Evolutionary conservation across 495 filamentous ascomycete genomes (phyloP).

Genomic region (Sordaria brevicollis): DNA sequence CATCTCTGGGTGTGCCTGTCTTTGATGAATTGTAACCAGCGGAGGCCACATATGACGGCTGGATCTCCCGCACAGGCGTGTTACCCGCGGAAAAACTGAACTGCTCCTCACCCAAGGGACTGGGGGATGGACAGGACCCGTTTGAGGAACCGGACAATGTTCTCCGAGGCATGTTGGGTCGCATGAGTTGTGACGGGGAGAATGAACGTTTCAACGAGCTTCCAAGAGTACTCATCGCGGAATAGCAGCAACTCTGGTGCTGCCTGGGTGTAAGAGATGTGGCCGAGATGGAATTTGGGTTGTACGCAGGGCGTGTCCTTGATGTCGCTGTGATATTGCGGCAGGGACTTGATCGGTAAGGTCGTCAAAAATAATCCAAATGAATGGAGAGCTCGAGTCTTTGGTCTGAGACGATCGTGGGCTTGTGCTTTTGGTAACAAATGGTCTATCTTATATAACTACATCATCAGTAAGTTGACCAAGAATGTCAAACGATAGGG

Average conservation of each 20-base stretch:
- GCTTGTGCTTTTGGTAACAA: too few species aligned
- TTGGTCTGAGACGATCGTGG: too few species aligned
- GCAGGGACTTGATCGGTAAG: not conserved
- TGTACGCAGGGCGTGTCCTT: not conserved
- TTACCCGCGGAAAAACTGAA: slow-evolving; percentile 12
- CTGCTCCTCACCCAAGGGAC: slow-evolving; percentile 10
- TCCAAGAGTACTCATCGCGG: not conserved
- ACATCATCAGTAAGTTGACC: not conserved
- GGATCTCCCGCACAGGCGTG: slow-evolving; percentile 11
- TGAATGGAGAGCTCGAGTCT: not conserved
- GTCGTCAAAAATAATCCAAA: too few species aligned
- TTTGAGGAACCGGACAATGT: slow-evolving; percentile 24
- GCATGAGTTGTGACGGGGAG: not conserved
- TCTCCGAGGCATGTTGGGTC: slow-evolving; percentile 19
- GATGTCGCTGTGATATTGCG: not conserved
- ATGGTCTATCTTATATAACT: not conserved
- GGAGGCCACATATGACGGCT: slow-evolving; percentile 1
- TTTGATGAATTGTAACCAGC: not conserved
- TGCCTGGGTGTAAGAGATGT: not conserved
- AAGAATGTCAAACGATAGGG: not conserved
- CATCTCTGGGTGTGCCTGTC: slow-evolving; percentile 1
- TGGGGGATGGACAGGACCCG: slow-evolving; percentile 3
- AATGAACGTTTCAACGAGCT: not conserved
- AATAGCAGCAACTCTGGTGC: not conserved
- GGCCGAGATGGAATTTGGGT: not conserved